Evolutionary conservation across 2,329 filamentous ascomycete genomes (phyloP), one percentile per base, ranked within the genome.

Genomic region (Coniochaeta sp.): DNA sequence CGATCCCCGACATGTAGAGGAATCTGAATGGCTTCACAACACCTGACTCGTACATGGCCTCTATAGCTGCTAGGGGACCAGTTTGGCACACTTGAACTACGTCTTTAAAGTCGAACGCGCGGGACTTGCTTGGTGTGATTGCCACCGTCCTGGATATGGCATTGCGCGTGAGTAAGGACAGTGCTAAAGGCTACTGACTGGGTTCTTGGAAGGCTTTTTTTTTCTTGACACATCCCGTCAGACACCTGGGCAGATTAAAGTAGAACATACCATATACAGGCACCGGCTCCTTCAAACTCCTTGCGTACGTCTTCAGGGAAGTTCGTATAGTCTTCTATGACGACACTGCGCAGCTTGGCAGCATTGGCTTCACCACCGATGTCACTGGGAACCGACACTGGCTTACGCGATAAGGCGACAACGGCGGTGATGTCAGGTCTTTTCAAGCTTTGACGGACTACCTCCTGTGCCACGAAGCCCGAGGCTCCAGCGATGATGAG

Each of bases 1-100:
- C 69, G 1, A 69, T 64, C 2, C 80, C 82, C 63, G 80, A 84
- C 62, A 79, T 72, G 65, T 81, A 82, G 2, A 81, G 57, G 61
- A 81, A 82, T 1, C 75, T 74, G 36, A 81, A 70, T 0, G 79
- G 76, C 50, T 67, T 71, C 12, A 40, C 34, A 9, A 57, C 44
- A 17, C 60, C 28, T 5, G 90, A 59, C 9, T 62, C 63, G 16
- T 63, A 59, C 33, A 70, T 65, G 6, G 67, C 59, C 40, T 65
- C 58, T 3, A 71, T 40, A 0, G 62, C 66, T 6, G 57, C 63
- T 3, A 74, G 54, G 0, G 75, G 72, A 59, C 70, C 75, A 44
- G 72, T 75, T 1, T 73, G 71, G 61, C 76, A 81, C 1, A 81
- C 68, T 31, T 71, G 73, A 19, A 69, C 67, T 0, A 75, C 72